Evolutionary conservation across 2,329 filamentous ascomycete genomes (phyloP), one percentile per base, ranked within the genome.

Genomic region (Nemania serpens): DNA sequence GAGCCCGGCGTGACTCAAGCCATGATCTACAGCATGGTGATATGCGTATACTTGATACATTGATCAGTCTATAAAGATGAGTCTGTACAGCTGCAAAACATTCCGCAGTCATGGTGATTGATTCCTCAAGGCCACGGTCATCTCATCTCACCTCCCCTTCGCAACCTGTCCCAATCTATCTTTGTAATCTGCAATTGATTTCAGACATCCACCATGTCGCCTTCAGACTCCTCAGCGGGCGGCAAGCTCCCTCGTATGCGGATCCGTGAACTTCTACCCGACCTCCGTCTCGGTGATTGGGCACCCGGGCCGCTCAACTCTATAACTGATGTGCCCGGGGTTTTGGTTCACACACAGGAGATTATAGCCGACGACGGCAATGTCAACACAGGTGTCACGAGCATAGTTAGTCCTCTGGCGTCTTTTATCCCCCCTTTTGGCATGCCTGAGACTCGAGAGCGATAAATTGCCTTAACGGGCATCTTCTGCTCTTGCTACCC

Each of bases 351-450:
- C 59, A 81, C 79, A 0, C 75, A 80, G 58, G 78, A 80, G 7
- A 76, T 82, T 41, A 73, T 74, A 45, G 57, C 53, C 49, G 64
- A 69, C 20, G 69, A 76, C 41, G 68, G 69, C 5, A 66, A 72
- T 25, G 74, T 81, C 61, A 81, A 83, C 65, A 82, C 81, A 0
- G 81, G 82, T 50, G 75, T 83, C 11, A 84, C 82, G 1, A 76
- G 78, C 39, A 80, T 84, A 55, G 68, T n/a, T n/a, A n/a, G n/a
- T n/a, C n/a, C n/a, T n/a, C n/a, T n/a, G n/a, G n/a, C n/a, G n/a
- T n/a, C n/a, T n/a, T n/a, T n/a, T n/a, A n/a, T n/a, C n/a, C n/a
- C n/a, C n/a, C n/a, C n/a, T n/a, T n/a, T n/a, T n/a, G n/a, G n/a
- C n/a, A n/a, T n/a, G n/a, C n/a, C n/a, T n/a, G n/a, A n/a, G n/a